Evolutionary conservation across 176 grass and related monocot genomes (phyloP).

Genomic region (Carex littledalei): DNA sequence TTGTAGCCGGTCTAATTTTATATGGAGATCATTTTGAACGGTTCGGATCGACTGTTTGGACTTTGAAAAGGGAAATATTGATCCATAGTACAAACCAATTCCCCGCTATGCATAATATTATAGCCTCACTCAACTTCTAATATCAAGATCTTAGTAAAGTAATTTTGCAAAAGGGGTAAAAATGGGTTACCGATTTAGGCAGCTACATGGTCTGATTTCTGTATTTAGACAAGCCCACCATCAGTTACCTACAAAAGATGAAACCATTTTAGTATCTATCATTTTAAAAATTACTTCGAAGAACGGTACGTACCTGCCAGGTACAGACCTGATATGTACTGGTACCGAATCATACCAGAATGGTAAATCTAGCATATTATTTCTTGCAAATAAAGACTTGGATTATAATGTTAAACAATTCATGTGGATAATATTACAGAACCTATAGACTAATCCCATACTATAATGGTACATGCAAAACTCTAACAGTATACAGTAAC

Average conservation of each 20-base stretch:
- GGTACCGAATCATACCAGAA: background rate
- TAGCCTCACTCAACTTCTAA: background rate
- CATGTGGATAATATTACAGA: background rate
- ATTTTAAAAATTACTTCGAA: background rate
- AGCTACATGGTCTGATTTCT: background rate
- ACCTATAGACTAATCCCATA: background rate
- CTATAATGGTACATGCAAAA: no score
- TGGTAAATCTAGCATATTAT: background rate
- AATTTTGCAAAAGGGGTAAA: background rate
- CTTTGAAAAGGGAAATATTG: no score
- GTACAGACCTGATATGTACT: background rate
- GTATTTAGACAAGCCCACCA: background rate
- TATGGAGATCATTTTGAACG: no score
- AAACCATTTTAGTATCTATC: background rate
- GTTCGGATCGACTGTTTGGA: no score
- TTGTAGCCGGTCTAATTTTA: background rate
- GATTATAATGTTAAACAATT: no score
- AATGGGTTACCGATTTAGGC: background rate
- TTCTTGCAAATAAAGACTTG: background rate
- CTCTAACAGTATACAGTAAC: no score
- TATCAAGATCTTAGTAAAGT: background rate
- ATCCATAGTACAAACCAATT: no score
- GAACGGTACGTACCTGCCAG: background rate
- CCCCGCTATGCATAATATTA: no score
- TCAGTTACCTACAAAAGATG: background rate